phyloP scores from a whole-genome alignment of 2,329 filamentous ascomycete genomes.

The Amylocarpus encephaloides region DNA sequence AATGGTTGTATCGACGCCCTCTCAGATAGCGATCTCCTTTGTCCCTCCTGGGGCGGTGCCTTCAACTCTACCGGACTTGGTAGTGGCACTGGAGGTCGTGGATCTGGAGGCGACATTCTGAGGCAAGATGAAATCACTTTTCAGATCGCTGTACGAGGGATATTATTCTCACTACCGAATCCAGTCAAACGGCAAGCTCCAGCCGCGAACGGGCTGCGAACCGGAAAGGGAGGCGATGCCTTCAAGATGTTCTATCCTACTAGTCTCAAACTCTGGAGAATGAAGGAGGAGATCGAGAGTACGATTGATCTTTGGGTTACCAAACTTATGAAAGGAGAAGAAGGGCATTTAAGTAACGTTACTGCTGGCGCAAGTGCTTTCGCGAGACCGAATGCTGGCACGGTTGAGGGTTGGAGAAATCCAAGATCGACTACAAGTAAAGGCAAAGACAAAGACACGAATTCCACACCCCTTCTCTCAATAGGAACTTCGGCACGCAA shows the following conservation, averaged over 20 bases:
- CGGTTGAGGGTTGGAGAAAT: slow-evolving; percentile 32
- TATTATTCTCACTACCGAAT: slow-evolving; percentile 77
- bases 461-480: slow-evolving; percentile 42
- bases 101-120: slow-evolving; percentile 64
- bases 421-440: slow-evolving; percentile 2
- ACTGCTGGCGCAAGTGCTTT: slow-evolving; percentile 45
- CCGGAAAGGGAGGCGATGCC: slow-evolving; percentile 48
- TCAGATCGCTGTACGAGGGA: slow-evolving; percentile 78
- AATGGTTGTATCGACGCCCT: slow-evolving; percentile 81
- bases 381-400: slow-evolving; percentile 36
- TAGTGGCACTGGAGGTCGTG: slow-evolving; percentile 40
- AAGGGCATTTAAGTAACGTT: slow-evolving; percentile 32
- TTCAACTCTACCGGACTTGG: slow-evolving; percentile 55
- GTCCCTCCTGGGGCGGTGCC: slow-evolving; percentile 62
- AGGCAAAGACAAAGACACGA: slow-evolving; percentile 21
- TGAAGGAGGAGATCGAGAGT: slow-evolving; percentile 73
- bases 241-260: slow-evolving; percentile 91
- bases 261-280: slow-evolving; percentile 75
- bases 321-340: slow-evolving; percentile 51
- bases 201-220: slow-evolving; percentile 28
- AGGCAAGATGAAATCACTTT: slow-evolving; percentile 94
- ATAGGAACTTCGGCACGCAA: slow-evolving; percentile 57
- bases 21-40: slow-evolving; percentile 82
- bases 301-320: slow-evolving; percentile 64
- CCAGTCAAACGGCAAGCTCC: slow-evolving; percentile 68